Base-by-base conservation (phyloP, 1,139 yeast species). In the Groenewaldozyma auringiensis region DNA sequence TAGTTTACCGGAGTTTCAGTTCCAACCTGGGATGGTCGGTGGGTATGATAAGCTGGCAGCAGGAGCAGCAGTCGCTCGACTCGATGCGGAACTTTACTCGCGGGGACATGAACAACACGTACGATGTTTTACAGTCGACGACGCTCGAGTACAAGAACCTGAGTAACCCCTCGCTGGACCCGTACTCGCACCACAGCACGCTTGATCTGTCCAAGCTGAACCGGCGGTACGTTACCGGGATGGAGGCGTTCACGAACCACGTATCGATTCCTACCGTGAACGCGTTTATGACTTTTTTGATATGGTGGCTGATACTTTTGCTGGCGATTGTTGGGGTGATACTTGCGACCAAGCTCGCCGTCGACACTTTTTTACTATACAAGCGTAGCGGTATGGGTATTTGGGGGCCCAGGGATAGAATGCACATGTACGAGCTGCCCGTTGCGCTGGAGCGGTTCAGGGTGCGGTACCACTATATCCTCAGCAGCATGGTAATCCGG, bases 11-110 rank as follows among this genome's bases (percentile, higher is more conserved):
- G 36, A 50, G 56, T 32, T 64, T 64, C 43, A 47, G 65, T 6
- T 56, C 57, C 32, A 64, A 65, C 47, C 54, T 64, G 36, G 65
- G 62, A 16, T 64, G 68, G 68, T 53, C 62, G 11, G 47, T 54
- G 13, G 65, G 65, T 4, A 51, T 60, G 42, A 53, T 63, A 27
- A 53, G 62, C 11, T 64, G 67, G 66, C 47, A 44, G 11, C 57
- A 57, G 2, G 46, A 64, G 54, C 67, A 64, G 52, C 39, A 35
- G 8, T 46, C 56, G 16, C 60, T 64, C 43, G 68, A 64, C 50
- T 41, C 40, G 20, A 48, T 64, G 37, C 48, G 68, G 16, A 42
- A 46, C 8, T 40, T 46, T 16, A 62, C 68, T 2, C 67, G 67
- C 4, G 68, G 68, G 2, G 58, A 62, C 40, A 42, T 54, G 22